These are phyloP conservation scores for Cucurbita ficifolia DNA, from an alignment of 306 rosid species.

Conservation along the genomic window DNA sequence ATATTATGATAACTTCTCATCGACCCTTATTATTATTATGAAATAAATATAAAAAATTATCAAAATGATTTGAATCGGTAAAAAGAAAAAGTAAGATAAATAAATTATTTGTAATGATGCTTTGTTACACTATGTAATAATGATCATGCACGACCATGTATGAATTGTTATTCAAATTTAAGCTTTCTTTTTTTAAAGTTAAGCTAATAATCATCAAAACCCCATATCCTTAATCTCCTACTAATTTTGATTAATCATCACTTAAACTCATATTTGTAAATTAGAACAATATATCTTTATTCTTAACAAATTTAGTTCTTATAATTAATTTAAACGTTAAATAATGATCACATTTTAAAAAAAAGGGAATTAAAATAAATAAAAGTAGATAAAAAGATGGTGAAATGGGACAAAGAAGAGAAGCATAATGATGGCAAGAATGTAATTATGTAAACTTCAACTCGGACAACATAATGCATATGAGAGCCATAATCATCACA, in stretches of 20 bases:
- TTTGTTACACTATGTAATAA: conserved; percentile 2
- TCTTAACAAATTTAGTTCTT: too few species aligned
- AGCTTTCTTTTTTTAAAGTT: not conserved
- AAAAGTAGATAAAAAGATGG: not conserved
- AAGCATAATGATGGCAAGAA: conserved; percentile 2
- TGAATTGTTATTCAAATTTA: not conserved
- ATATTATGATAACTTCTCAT: not conserved
- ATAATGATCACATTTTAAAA: too few species aligned
- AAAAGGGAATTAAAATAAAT: too few species aligned
- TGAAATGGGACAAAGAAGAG: not conserved
- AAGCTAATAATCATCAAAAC: not conserved
- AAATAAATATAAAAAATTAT: not conserved
- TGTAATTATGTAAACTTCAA: conserved; percentile 2
- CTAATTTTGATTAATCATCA: not conserved
- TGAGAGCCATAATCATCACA: conserved; percentile 4
- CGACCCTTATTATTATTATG: not conserved
- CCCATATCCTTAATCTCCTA: not conserved
- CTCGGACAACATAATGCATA: conserved; percentile 4
- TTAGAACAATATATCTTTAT: too few species aligned
- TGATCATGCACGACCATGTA: not conserved
- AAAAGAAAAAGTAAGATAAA: not conserved
- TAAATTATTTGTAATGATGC: conserved; percentile 2
- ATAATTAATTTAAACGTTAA: too few species aligned
- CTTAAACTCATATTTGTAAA: not conserved
- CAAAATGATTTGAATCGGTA: conserved; percentile 2